Evolutionary conservation across 768 basidiomycete species (phyloP), one percentile per base, ranked within the genome.

Genomic region (Lyophyllum atratum): DNA sequence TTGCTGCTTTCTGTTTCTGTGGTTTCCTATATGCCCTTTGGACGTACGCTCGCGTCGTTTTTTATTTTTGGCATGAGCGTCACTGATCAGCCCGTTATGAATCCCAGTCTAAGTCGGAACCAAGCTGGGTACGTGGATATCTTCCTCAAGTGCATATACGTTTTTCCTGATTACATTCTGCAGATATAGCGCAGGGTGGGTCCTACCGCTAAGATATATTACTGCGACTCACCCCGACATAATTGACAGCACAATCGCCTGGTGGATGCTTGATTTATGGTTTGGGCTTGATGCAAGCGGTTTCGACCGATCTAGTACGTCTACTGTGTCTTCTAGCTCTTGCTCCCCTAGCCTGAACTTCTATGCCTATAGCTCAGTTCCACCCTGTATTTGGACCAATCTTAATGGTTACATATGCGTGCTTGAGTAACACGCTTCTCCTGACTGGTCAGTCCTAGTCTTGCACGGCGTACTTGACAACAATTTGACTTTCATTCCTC

Each of bases 231-330:
- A 21, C 7, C 42, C 54, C 44, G 57, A 39, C 34, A 49, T 45
- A 12, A 51, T 46, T 54, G 39, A 44, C 34, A 72, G 71, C 7
- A 62, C 63, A n/a, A 92, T 95, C 52, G 86, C 89, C 0, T 97
- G 93, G 94, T 96, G 93, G 93, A 92, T 97, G 86, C 80, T 95
- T 22, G 92, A 95, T 66, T 71, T 95, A 10, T 93, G 85, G 84
- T 98, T 98, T 66, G 96, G 96, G n/a, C 80, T 98, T 6, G 96
- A 98, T 71, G 93, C 94, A 0, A 85, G 80, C 46, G 95, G 95
- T 4, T 97, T 98, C 65, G 84, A 92, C 61, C 79, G 78, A 66
- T 85, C 95, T 22, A 81, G 93, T 93, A 56, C 66, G 90, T 82
- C 24, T 24, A 15, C 22, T 7, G 2, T 51, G 21, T 22, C 52